phyloP scores from a whole-genome alignment of 1,139 yeast genomes.

The Nakaseomyces kungkrabaensis region DNA sequence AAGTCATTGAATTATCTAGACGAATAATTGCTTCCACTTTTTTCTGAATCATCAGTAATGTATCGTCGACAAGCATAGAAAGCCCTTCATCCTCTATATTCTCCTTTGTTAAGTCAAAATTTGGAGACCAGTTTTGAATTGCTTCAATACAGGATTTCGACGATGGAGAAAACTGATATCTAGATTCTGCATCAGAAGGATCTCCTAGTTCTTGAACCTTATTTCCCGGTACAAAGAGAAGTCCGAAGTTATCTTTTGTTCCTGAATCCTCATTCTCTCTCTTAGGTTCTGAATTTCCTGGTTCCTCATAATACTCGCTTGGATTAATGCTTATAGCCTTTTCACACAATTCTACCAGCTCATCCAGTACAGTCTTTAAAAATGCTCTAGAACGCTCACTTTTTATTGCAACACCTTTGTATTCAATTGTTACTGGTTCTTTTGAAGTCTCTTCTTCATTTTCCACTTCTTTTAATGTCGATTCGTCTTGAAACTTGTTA shows the following conservation, averaged over 20 bases:
- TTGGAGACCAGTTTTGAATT: slow-evolving; percentile 40
- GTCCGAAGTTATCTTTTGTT: background rate
- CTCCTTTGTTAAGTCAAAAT: slow-evolving; percentile 10
- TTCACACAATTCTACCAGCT: slow-evolving; percentile 57
- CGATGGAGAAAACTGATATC: slow-evolving; percentile 53
- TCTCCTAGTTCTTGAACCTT: background rate
- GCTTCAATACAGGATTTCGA: slow-evolving; percentile 56
- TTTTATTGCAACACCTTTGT: slow-evolving; percentile 45
- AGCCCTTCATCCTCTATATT: slow-evolving; percentile 50
- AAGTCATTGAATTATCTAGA: slow-evolving; percentile 65
- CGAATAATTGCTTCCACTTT: slow-evolving; percentile 71
- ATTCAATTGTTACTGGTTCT: slow-evolving; percentile 31
- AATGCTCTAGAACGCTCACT: slow-evolving; percentile 9
- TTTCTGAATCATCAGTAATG: slow-evolving; percentile 48
- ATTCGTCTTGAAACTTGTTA: slow-evolving; percentile 7
- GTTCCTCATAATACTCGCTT: slow-evolving; percentile 24
- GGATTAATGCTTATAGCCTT: slow-evolving; percentile 68
- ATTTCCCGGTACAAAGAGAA: background rate
- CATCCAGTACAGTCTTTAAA: slow-evolving; percentile 10
- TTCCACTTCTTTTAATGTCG: slow-evolving; percentile 6
- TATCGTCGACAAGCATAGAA: slow-evolving; percentile 54
- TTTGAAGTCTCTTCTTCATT: background rate
- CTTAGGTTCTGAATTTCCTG: background rate
- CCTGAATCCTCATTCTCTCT: slow-evolving; percentile 13
- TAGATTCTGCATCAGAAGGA: background rate